These are phyloP conservation scores for Geum urbanum DNA, from an alignment of 306 rosid genomes.

Conservation along the genomic window DNA sequence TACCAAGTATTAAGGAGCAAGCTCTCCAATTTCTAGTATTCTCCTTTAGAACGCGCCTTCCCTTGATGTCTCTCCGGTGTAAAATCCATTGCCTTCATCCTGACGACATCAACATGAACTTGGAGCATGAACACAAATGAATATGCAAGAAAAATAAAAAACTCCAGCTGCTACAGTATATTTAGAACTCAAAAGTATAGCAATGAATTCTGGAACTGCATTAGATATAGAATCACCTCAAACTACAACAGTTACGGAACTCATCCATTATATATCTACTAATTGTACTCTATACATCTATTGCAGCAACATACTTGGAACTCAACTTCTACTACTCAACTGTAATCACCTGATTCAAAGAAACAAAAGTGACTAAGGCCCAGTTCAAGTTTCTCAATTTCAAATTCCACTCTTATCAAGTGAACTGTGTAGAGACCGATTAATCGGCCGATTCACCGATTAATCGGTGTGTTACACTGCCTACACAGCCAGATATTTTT, in stretches of 20 bases:
- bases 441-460: too few species aligned
- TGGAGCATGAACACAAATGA: neutral
- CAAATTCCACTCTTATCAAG: neutral
- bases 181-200: too few species aligned
- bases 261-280: neutral
- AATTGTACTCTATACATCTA: neutral
- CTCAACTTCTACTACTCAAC: neutral
- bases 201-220: too few species aligned
- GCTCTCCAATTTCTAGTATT: slow-evolving; percentile 63
- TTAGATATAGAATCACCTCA: neutral
- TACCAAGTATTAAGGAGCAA: slow-evolving; percentile 57
- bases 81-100: slow-evolving; percentile 30
- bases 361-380: neutral
- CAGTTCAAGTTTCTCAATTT: slow-evolving; percentile 14
- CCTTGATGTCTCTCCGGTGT: slow-evolving; percentile 50
- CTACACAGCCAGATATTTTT: too few species aligned
- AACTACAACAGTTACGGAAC: neutral
- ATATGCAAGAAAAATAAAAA: neutral
- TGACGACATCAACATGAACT: slow-evolving; percentile 5
- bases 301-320: neutral
- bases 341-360: neutral
- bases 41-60: slow-evolving; percentile 41
- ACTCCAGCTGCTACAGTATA: too few species aligned
- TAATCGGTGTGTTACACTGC: too few species aligned
- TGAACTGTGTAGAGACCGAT: too few species aligned